phyloP scores from a whole-genome alignment of 352 stramenopile genomes.

The Globisporangium paroecandrum region DNA sequence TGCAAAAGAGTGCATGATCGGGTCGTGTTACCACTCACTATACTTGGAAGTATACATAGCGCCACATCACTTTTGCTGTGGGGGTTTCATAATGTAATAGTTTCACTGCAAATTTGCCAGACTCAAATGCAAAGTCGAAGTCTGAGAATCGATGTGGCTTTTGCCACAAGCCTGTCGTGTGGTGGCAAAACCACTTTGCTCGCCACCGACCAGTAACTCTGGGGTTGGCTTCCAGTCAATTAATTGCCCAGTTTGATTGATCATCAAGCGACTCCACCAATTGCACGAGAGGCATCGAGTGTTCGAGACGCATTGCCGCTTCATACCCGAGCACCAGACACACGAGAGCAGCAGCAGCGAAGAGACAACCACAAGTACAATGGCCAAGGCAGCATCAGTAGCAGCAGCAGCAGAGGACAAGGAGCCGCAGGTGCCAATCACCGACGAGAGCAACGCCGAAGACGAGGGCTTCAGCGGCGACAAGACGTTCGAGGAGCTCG shows the following conservation, averaged over 20 bases:
- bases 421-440: constrained; percentile 2
- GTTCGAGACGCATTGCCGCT: constrained; percentile 1
- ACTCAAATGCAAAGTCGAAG: background rate
- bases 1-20: too few species aligned
- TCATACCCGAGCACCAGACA: background rate
- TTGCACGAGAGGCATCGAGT: background rate
- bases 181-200: background rate
- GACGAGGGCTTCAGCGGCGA: constrained; percentile 62
- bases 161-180: background rate
- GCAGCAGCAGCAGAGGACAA: constrained; percentile 2
- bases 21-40: too few species aligned
- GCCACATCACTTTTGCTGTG: too few species aligned
- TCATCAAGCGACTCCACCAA: constrained; percentile 13
- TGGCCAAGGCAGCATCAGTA: constrained; percentile 4
- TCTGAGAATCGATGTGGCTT: background rate
- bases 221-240: constrained; percentile 20
- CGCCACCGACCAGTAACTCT: background rate
- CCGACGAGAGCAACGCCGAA: constrained; percentile 4
- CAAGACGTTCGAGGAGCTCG: constrained; percentile 88
- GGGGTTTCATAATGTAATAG: too few species aligned
- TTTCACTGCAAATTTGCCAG: background rate
- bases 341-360: background rate
- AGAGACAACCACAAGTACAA: background rate
- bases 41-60: too few species aligned
- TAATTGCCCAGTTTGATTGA: constrained; percentile 13